Base-by-base conservation (phyloP, 495 filamentous ascomycete genomes). In the Annulohypoxylon stygium region DNA sequence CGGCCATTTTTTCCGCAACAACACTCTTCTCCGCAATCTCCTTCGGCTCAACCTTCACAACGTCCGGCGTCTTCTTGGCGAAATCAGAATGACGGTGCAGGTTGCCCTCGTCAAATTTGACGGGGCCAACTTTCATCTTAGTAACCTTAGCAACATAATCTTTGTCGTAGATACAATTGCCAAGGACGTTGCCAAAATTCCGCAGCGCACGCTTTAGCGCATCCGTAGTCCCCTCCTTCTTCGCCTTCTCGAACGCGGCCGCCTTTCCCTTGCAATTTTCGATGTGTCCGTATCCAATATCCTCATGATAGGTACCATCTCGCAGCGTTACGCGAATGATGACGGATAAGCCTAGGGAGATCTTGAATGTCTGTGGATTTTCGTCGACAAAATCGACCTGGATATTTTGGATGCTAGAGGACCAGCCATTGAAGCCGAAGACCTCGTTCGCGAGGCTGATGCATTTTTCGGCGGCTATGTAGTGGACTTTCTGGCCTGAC, bases 371-470 rank as follows among this genome's bases (percentile, higher is more conserved):
- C 62, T 84, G 78, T 0, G 83, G 80, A 51, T 87, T 79, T 76
- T 87, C 83, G 61, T 88, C 85, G 61, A 97, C 93, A 81, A 94
- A 98, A 78, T 99, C 96, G 57, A 98, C 91, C 75, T 95, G 90
- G 16, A 97, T 90, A 71, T 94, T 91, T 76, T 92, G 91, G 58
- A 99, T 97, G 50, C 89, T 88, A 61, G 92, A 96, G 11, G 93
- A 97, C 96, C 96, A 99, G 50, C 96, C 96, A 81, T 98, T 98
- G 84, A 99, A 99, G 8, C 96, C 96, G 81, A 99, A 98, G 3
- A 98, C 92, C 74, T 99, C 94, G 76, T 99, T 99, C 37, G 96
- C 96, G 39, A 99, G 90, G 59, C 92, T 92, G 73, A 99, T 98
- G 79, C 90, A 93, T 82, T 98, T 98, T 73, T 98, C 94, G 5